Evolutionary conservation across 2,329 filamentous ascomycete genomes (phyloP).

Genomic region (Claviceps maximensis): DNA sequence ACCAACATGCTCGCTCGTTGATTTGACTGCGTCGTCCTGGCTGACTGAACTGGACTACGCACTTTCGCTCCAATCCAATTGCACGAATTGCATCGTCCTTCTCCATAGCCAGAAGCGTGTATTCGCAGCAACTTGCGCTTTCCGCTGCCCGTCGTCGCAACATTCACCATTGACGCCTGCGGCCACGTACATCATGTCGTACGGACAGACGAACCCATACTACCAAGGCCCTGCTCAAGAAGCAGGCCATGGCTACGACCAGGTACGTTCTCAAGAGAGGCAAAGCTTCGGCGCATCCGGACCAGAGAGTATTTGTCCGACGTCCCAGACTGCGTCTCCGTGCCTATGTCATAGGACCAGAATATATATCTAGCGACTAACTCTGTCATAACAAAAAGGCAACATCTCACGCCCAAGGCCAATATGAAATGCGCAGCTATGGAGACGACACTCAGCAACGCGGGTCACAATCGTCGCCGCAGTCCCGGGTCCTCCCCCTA

Average conservation of each 20-base stretch:
- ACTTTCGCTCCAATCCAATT: neutral
- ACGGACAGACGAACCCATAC: slow-evolving; percentile 13
- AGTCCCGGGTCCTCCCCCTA: slow-evolving; percentile 34
- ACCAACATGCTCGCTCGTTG: neutral
- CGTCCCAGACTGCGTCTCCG: too few relatives aligned
- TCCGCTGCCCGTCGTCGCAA: neutral
- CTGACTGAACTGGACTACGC: too few relatives aligned
- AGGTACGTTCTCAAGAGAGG: slow-evolving; percentile 5
- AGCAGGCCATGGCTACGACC: slow-evolving; percentile 7
- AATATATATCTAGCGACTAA: neutral
- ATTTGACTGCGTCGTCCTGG: too few relatives aligned
- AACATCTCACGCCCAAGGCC: slow-evolving; percentile 17
- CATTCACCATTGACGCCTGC: neutral
- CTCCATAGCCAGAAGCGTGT: neutral
- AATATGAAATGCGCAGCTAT: slow-evolving; percentile 44
- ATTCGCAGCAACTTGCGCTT: slow-evolving; percentile 1
- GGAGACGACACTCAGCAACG: slow-evolving; percentile 13
- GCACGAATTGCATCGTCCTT: slow-evolving; percentile 2
- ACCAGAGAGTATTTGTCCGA: too few relatives aligned
- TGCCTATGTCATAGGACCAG: neutral
- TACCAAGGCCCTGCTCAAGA: slow-evolving; percentile 11
- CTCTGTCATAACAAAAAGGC: neutral
- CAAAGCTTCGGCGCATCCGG: slow-evolving; percentile 1
- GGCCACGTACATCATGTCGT: slow-evolving; percentile 10
- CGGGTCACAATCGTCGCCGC: slow-evolving; percentile 10